Conservation (phyloP, 768 basidiomycete species). For the Lepiota venenata region DNA sequence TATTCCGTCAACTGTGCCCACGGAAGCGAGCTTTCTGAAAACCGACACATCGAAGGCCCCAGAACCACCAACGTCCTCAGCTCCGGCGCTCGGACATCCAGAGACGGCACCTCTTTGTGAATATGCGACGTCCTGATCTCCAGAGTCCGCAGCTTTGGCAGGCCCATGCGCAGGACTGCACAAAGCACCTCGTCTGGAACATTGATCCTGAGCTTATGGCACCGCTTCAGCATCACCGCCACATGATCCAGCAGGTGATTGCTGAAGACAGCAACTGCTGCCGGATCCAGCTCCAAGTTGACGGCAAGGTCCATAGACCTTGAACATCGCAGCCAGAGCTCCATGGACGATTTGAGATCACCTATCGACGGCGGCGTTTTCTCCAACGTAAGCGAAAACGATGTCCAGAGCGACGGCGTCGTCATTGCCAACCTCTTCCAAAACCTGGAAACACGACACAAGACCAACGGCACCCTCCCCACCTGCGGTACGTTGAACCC, state of each 20-base stretch:
- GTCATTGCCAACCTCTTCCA: slow-evolving; percentile 1
- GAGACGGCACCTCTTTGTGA: background rate
- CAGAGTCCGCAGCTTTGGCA: background rate
- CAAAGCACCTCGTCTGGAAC: slow-evolving; percentile 6
- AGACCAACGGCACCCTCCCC: background rate
- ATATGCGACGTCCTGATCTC: slow-evolving; percentile 7
- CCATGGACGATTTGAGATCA: background rate
- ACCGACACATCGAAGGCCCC: slow-evolving; percentile 6
- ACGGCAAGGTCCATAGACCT: slow-evolving; percentile 1
- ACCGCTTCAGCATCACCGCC: background rate
- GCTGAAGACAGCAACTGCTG: background rate
- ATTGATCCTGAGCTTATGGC: slow-evolving; percentile 3
- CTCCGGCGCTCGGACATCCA: background rate
- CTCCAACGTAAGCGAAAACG: slow-evolving; percentile 4
- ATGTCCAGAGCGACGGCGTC: slow-evolving; percentile 6
- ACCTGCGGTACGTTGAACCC: background rate
- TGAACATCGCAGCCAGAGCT: slow-evolving; percentile 2
- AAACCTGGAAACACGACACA: slow-evolving; percentile 6
- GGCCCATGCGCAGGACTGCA: background rate
- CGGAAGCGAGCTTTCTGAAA: slow-evolving; percentile 6
- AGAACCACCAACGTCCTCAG: slow-evolving; percentile 1
- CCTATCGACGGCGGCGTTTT: background rate
- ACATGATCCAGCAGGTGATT: background rate
- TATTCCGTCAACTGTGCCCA: slow-evolving; percentile 20
- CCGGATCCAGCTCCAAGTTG: slow-evolving; percentile 7